Evolutionary conservation across 345 rosid genomes (phyloP).

Genomic region (Eutrema yunnanense): DNA sequence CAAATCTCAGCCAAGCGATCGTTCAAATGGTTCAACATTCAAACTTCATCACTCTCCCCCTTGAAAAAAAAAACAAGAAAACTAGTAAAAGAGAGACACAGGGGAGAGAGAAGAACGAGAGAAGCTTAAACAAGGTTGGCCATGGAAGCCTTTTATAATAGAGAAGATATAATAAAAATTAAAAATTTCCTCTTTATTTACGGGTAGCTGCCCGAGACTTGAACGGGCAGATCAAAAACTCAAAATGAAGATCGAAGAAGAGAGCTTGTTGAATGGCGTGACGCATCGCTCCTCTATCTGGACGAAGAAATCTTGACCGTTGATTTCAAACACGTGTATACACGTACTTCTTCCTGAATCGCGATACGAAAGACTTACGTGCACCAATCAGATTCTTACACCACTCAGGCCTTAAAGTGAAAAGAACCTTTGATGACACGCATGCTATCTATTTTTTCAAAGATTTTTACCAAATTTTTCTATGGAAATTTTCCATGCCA

Average conservation of each 20-base stretch:
- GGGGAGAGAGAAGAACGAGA: neutral
- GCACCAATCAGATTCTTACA: constrained; percentile 38
- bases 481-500: neutral
- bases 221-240: constrained; percentile 20
- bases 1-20: constrained; percentile 60
- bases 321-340: constrained; percentile 36
- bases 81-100: neutral
- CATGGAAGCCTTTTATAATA: constrained; percentile 27
- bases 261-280: constrained; percentile 31
- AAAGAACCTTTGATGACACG: constrained; percentile 47
- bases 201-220: constrained; percentile 25
- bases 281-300: constrained; percentile 29
- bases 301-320: constrained; percentile 41
- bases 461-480: constrained; percentile 6
- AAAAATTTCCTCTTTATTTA: neutral
- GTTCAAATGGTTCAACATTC: neutral
- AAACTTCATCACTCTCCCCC: constrained; percentile 27
- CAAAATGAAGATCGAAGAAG: constrained; percentile 12
- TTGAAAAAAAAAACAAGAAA: neutral
- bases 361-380: constrained; percentile 27
- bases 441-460: constrained; percentile 27
- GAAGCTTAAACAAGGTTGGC: constrained; percentile 22
- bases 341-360: neutral
- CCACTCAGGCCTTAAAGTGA: constrained; percentile 4
- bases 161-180: neutral